These are phyloP conservation scores for Stephanocyclus meneghinianus DNA, from an alignment of 352 stramenopile genomes.

Conservation along the genomic window DNA sequence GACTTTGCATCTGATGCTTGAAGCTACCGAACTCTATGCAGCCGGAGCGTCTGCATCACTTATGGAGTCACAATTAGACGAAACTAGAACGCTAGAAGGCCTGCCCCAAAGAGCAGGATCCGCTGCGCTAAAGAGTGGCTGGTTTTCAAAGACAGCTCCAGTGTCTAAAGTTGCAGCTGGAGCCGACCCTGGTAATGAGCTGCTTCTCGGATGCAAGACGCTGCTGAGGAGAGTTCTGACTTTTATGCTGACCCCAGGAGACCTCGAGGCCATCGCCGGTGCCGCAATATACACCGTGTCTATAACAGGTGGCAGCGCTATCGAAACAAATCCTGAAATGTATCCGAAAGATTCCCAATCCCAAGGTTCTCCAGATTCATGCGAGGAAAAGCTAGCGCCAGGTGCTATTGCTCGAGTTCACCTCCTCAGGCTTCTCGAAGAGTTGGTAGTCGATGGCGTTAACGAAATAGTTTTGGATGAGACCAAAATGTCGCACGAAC, in stretches of 20 bases:
- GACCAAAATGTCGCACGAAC: constrained; percentile 30
- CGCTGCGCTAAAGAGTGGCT: constrained; percentile 60
- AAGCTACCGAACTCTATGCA: constrained; percentile 80
- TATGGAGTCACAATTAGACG: constrained; percentile 14
- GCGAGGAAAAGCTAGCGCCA: constrained; percentile 64
- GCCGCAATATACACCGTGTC: constrained; percentile 82
- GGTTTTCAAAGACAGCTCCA: constrained; percentile 68
- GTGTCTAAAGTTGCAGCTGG: constrained; percentile 73
- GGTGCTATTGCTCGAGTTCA: constrained; percentile 76
- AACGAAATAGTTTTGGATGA: constrained; percentile 82
- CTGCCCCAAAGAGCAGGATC: constrained; percentile 5
- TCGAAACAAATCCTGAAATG: constrained; percentile 22
- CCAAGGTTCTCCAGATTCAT: constrained; percentile 17
- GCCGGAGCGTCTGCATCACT: constrained; percentile 52
- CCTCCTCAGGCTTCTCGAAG: constrained; percentile 82
- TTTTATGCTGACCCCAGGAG: constrained; percentile 83
- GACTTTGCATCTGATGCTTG: constrained; percentile 83
- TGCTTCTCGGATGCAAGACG: constrained; percentile 81
- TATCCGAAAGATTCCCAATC: constrained; percentile 22
- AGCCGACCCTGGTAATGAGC: constrained; percentile 74
- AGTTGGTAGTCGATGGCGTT: constrained; percentile 83
- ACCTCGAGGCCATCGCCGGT: constrained; percentile 81
- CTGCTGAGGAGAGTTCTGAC: constrained; percentile 79
- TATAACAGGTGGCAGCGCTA: constrained; percentile 52
- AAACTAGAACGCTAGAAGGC: constrained; percentile 17